A percentile compares a stretch with the other conserved stretches of the same genome.
Conservation (phyloP, 2,329 filamentous ascomycete genomes). For the Coniella vitis region DNA sequence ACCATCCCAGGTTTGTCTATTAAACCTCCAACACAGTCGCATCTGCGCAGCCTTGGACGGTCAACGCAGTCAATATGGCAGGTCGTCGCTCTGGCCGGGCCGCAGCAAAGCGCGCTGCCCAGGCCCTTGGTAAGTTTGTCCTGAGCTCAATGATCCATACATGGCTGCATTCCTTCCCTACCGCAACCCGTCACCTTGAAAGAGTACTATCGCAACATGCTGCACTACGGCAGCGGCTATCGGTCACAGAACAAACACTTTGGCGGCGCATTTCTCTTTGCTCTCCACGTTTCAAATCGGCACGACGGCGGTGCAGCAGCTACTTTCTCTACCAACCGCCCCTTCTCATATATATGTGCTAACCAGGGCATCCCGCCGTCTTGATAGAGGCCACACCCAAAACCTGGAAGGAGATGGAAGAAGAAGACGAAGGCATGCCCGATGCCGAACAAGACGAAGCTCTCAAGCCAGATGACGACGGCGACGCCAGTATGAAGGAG, state of each 20-base stretch:
- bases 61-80: constrained; percentile 18
- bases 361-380: not conserved
- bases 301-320: no score
- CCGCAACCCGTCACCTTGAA: not conserved
- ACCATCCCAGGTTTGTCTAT: not conserved
- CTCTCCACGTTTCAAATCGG: no score
- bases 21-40: not conserved
- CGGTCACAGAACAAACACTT: no score
- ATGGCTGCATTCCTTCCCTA: not conserved
- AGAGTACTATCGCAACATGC: not conserved
- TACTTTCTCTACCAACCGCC: no score
- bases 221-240: not conserved
- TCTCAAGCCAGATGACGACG: constrained; percentile 25
- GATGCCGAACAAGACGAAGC: constrained; percentile 35
- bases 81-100: constrained; percentile 36
- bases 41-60: not conserved
- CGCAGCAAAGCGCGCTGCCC: constrained; percentile 36
- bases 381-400: constrained; percentile 40
- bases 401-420: constrained; percentile 34
- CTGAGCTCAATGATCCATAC: constrained; percentile 3
- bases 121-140: constrained; percentile 32
- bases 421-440: constrained; percentile 39
- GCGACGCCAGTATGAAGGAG: constrained; percentile 29
- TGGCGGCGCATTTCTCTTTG: no score
- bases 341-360: not conserved